Conservation (phyloP, 2,329 filamentous ascomycete species). For the Hypoxylon rubiginosum region DNA sequence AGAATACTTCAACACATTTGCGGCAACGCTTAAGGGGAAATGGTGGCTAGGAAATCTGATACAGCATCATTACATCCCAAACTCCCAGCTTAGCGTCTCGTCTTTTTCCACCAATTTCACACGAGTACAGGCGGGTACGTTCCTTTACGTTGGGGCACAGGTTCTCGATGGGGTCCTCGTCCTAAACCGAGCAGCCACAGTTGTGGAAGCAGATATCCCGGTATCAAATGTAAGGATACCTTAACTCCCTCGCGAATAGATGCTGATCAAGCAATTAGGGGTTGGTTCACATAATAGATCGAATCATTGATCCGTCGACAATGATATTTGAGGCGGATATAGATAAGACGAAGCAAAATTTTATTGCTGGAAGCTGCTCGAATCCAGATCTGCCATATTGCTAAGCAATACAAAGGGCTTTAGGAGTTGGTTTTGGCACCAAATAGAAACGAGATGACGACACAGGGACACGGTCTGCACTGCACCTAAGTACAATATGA, state of each 20-base stretch:
- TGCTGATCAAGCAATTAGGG: constrained; percentile 31
- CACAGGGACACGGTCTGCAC: too few species aligned
- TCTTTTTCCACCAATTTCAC: constrained; percentile 43
- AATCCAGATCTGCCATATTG: constrained; percentile 47
- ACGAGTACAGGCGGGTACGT: constrained; percentile 46
- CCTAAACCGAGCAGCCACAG: constrained; percentile 44
- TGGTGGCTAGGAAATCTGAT: constrained; percentile 46
- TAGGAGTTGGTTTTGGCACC: too few species aligned
- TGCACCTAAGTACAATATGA: too few species aligned
- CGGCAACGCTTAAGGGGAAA: constrained; percentile 47
- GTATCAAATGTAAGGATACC: constrained; percentile 40
- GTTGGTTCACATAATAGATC: constrained; percentile 46
- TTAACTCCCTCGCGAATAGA: neutral
- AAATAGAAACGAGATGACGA: too few species aligned
- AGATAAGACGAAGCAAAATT: constrained; percentile 42
- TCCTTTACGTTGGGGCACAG: constrained; percentile 45
- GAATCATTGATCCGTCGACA: constrained; percentile 45
- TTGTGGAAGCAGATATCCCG: constrained; percentile 22
- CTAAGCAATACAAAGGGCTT: too few species aligned
- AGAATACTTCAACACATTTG: constrained; percentile 47
- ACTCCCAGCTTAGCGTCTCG: constrained; percentile 39
- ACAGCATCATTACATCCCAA: constrained; percentile 48
- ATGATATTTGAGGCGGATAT: constrained; percentile 47
- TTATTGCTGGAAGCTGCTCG: constrained; percentile 49
- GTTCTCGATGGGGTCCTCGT: constrained; percentile 35